Evolutionary conservation across 2,329 filamentous ascomycete species (phyloP).

Genomic region (Annulohypoxylon truncatum): DNA sequence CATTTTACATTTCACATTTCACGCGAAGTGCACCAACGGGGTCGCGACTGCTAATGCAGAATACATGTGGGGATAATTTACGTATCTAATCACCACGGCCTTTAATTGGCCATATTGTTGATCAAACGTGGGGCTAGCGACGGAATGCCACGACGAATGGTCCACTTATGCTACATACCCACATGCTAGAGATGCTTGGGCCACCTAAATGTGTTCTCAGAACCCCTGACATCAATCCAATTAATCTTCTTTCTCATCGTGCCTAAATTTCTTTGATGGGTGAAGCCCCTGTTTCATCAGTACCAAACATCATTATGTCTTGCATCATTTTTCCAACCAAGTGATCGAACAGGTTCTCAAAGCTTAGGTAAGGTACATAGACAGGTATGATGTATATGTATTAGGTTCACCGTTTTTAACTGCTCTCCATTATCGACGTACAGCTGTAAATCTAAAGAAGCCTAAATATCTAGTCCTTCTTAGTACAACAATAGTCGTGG

Average conservation of each 20-base stretch:
- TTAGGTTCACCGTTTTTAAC: constrained; percentile 1
- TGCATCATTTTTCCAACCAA: constrained; percentile 5
- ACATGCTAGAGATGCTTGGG: neutral
- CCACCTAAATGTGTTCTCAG: constrained; percentile 3
- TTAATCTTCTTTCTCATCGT: neutral
- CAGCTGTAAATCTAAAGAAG: neutral
- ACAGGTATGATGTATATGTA: no score
- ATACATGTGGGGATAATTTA: constrained; percentile 22
- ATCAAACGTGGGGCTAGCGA: constrained; percentile 11
- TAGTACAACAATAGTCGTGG: neutral
- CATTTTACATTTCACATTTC: constrained; percentile 33
- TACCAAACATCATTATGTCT: constrained; percentile 3
- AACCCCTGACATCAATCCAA: constrained; percentile 7
- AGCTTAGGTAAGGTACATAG: constrained; percentile 1
- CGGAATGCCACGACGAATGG: constrained; percentile 27
- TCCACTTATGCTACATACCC: constrained; percentile 8
- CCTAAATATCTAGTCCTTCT: neutral
- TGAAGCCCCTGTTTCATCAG: constrained; percentile 19
- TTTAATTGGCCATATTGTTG: constrained; percentile 15
- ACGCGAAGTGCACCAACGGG: constrained; percentile 42
- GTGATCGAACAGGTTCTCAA: constrained; percentile 1
- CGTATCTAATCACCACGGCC: constrained; percentile 18
- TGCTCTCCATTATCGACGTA: neutral
- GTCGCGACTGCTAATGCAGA: constrained; percentile 42
- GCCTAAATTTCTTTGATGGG: neutral